Percentiles rank a stretch among this genome's conserved stretches.
These are phyloP conservation scores for Gleditsia sinensis DNA, from an alignment of 306 rosid genomes.

Conservation along the genomic window DNA sequence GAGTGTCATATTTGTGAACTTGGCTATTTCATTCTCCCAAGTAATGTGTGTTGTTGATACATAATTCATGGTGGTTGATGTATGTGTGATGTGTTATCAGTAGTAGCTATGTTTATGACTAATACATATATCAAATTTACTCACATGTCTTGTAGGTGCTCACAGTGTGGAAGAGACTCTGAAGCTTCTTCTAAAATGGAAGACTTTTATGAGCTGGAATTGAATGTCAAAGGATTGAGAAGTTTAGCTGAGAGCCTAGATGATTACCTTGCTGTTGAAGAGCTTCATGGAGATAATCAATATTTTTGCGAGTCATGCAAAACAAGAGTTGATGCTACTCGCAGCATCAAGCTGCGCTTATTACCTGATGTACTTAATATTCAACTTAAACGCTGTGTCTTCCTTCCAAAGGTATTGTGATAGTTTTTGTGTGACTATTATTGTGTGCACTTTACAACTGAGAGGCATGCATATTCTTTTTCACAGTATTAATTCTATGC, in stretches of 20 bases:
- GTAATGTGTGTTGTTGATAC: neutral
- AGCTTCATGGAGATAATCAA: constrained; percentile 96
- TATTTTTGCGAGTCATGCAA: constrained; percentile 91
- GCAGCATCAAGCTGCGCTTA: constrained; percentile 87
- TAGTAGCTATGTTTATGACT: constrained; percentile 8
- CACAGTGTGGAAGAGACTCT: constrained; percentile 81
- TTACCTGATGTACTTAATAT: constrained; percentile 86
- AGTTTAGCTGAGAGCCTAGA: constrained; percentile 82
- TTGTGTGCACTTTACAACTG: constrained; percentile 12
- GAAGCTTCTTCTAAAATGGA: constrained; percentile 97
- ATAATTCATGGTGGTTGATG: constrained; percentile 17
- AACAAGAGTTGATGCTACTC: constrained; percentile 89
- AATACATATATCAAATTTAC: constrained; percentile 16
- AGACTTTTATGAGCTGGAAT: constrained; percentile 97
- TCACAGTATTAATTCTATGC: too few species aligned
- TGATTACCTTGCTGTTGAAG: constrained; percentile 88
- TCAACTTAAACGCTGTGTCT: constrained; percentile 94
- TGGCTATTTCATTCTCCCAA: neutral
- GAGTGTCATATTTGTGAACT: constrained; percentile 6
- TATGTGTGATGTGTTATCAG: constrained; percentile 22
- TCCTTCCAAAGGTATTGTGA: constrained; percentile 85
- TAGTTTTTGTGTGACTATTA: constrained; percentile 2
- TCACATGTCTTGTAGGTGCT: constrained; percentile 70
- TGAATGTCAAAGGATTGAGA: constrained; percentile 88
- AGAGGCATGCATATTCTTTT: constrained; percentile 19